Evolutionary conservation across 2,329 filamentous ascomycete genomes (phyloP).

Genomic region (Phialophora tarda): DNA sequence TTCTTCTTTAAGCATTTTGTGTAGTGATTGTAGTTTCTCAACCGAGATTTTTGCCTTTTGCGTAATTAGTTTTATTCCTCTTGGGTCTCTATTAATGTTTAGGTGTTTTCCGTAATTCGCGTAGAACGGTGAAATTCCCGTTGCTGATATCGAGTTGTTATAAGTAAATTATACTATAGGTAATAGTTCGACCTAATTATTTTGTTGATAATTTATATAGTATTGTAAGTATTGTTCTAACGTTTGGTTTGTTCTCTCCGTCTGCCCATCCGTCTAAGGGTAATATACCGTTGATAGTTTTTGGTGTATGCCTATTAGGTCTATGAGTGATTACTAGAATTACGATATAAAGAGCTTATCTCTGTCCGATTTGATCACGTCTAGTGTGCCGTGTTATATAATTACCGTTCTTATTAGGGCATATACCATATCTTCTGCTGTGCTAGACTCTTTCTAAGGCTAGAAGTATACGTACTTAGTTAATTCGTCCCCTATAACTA

Average conservation of each 20-base stretch:
- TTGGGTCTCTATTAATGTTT: background rate
- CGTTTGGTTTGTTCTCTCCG: constrained; percentile 2
- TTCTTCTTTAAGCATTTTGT: background rate
- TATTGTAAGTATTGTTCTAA: background rate
- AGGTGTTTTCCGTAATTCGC: constrained; percentile 17
- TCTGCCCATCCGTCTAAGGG: constrained; percentile 13
- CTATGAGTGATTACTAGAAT: constrained; percentile 6
- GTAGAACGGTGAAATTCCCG: constrained; percentile 20
- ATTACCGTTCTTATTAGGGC: constrained; percentile 4
- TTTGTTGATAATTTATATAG: constrained; percentile 1
- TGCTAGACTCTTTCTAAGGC: constrained; percentile 5
- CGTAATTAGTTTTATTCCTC: background rate
- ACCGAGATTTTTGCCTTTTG: background rate
- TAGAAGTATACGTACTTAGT: background rate
- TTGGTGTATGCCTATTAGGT: constrained; percentile 10
- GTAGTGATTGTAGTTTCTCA: background rate
- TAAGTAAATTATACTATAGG: background rate
- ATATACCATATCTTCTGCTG: constrained; percentile 1
- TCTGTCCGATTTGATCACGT: background rate
- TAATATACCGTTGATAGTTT: constrained; percentile 28
- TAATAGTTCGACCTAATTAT: background rate
- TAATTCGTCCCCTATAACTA: background rate
- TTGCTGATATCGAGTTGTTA: background rate
- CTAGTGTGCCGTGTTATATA: background rate
- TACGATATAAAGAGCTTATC: constrained; percentile 7